phyloP scores from a whole-genome alignment of 2,329 filamentous ascomycete species.

The Orbilia blumenaviensis region DNA sequence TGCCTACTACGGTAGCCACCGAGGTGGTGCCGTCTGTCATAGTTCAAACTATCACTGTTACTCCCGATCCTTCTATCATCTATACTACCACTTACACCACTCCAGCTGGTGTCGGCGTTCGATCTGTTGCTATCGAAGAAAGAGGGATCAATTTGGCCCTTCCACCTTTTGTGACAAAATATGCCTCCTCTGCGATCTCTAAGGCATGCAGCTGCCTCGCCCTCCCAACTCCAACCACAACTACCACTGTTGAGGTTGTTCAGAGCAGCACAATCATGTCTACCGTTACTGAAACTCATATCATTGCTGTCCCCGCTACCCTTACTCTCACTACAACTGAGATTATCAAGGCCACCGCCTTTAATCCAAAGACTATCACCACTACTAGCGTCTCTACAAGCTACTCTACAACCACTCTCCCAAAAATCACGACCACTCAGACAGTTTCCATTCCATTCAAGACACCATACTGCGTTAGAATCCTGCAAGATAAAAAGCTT shows the following conservation, averaged over 20 bases:
- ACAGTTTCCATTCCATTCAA: slow-evolving; percentile 9
- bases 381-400: background rate
- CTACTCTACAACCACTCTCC: background rate
- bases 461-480: slow-evolving; percentile 37
- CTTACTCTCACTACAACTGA: slow-evolving; percentile 21
- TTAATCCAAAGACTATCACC: slow-evolving; percentile 6
- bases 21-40: background rate
- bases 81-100: slow-evolving; percentile 33
- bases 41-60: background rate
- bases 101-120: slow-evolving; percentile 2
- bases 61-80: slow-evolving; percentile 4
- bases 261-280: slow-evolving; percentile 1
- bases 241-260: background rate
- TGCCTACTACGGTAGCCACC: slow-evolving; percentile 20
- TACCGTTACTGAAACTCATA: slow-evolving; percentile 2
- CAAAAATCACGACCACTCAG: background rate
- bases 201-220: slow-evolving; percentile 26
- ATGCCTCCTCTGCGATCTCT: slow-evolving; percentile 21
- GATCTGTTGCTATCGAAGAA: slow-evolving; percentile 12
- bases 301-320: background rate
- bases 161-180: slow-evolving; percentile 20
- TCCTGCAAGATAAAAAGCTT: slow-evolving; percentile 30
- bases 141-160: slow-evolving; percentile 9
- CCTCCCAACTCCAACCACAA: slow-evolving; percentile 13
- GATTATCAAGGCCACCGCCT: background rate